A percentile compares a stretch with the other conserved stretches of the same genome.
Evolutionary conservation across 805 yeast genomes (phyloP).

Genomic region (Yarrowia sp.): DNA sequence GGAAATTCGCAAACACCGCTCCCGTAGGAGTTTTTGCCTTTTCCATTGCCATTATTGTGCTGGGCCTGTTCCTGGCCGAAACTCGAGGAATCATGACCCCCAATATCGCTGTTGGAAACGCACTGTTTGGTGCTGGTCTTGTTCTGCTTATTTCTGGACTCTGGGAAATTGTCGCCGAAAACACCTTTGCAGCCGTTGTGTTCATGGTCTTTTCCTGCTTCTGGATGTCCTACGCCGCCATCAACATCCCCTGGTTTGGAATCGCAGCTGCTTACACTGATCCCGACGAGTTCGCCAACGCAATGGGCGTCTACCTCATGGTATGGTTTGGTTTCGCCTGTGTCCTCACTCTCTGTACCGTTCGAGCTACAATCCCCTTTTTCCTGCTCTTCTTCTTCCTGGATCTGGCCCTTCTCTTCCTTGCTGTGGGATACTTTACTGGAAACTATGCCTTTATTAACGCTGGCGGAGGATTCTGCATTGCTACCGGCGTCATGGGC

Average conservation of each 20-base stretch:
- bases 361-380: constrained; percentile 70
- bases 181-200: constrained; percentile 66
- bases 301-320: constrained; percentile 63
- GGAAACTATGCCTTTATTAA: constrained; percentile 51
- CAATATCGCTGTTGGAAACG: constrained; percentile 64
- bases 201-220: constrained; percentile 61
- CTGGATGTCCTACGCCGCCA: constrained; percentile 70
- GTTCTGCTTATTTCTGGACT: constrained; percentile 66
- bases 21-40: constrained; percentile 66
- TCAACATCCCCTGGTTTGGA: constrained; percentile 60
- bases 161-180: constrained; percentile 69
- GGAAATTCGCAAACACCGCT: constrained; percentile 66
- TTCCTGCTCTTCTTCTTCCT: constrained; percentile 62
- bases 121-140: constrained; percentile 67
- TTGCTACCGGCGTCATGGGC: constrained; percentile 60
- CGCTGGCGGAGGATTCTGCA: constrained; percentile 68
- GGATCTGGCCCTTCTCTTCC: constrained; percentile 49
- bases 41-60: constrained; percentile 66
- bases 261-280: constrained; percentile 54
- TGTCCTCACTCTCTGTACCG: constrained; percentile 59
- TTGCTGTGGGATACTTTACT: constrained; percentile 60
- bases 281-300: constrained; percentile 50
- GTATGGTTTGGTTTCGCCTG: constrained; percentile 71
- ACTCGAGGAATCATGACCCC: constrained; percentile 64
- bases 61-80: constrained; percentile 58